Base-by-base conservation (phyloP, 1,284 basidiomycete genomes). In the Cutaneotrichosporon sp. region DNA sequence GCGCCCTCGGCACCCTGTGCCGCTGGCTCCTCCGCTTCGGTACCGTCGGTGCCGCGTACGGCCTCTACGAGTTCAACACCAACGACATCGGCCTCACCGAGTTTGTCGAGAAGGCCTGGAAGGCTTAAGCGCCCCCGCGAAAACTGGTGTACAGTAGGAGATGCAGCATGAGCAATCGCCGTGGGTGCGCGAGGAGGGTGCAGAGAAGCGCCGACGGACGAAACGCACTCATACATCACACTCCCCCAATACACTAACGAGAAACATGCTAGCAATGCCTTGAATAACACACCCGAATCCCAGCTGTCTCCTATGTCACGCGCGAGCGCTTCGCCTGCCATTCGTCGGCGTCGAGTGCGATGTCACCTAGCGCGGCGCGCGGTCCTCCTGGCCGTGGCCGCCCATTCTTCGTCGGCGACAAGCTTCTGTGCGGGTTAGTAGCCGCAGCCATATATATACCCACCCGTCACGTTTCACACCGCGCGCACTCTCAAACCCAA, bases 31-130 rank as follows among this genome's bases (percentile, higher is more conserved):
- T 97, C 54, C 82, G 90, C 50, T 77, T 83, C 14, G 78, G 84
- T 4, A 97, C 94, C 26, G 83, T 88, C 39, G 86, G 84, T n/a
- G 84, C 87, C 14, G 80, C 96, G 51, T 85, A 90, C 61, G 94
- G 96, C 38, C 81, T 97, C 5, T 98, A 97, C 78, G 87, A 93
- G 75, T 96, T 96, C 80, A 94, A 96, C 80, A 96, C 92, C 40
- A 90, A 93, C 73, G 94, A 97, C 70, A 85, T 97, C 66, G 93
- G 85, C 63, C 74, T 88, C 60, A 87, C 85, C 34, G 87, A 87
- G 76, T 74, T 87, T 60, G 79, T 86, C 63, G 76, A 80, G 59
- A 79, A 80, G 69, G 75, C 81, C 51, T 88, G 86, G 86, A 77
- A 77, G 52, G 84, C 84, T 51, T 86, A 74, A 67, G 46, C 38